These are phyloP conservation scores for Rickenella mellea DNA, from an alignment of 768 basidiomycete species.

Conservation along the genomic window DNA sequence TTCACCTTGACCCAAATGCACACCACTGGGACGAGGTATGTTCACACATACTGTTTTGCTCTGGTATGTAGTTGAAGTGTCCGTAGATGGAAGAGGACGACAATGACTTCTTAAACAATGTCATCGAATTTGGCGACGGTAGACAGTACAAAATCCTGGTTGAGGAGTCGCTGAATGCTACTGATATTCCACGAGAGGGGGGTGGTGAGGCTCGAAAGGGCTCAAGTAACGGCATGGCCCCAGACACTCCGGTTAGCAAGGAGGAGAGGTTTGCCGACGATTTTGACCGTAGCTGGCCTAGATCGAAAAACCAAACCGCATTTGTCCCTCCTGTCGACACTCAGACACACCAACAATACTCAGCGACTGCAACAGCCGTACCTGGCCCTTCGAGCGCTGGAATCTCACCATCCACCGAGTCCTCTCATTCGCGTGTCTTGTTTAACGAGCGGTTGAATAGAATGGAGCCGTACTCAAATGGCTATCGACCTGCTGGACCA, in stretches of 20 bases:
- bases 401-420: neutral
- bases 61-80: slow-evolving; percentile 5
- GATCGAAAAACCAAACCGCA: slow-evolving; percentile 31
- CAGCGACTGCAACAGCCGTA: neutral
- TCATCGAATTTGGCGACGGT: slow-evolving; percentile 95
- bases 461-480: slow-evolving; percentile 69
- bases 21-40: slow-evolving; percentile 98
- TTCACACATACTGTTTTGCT: neutral
- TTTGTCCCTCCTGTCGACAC: neutral
- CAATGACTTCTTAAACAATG: slow-evolving; percentile 78
- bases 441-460: slow-evolving; percentile 94
- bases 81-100: slow-evolving; percentile 84
- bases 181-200: slow-evolving; percentile 4
- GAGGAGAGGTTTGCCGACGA: slow-evolving; percentile 89
- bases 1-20: slow-evolving; percentile 87
- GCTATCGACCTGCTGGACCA: slow-evolving; percentile 29
- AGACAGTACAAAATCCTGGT: slow-evolving; percentile 79
- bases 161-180: neutral
- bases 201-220: no score
- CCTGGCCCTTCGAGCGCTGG: slow-evolving; percentile 4
- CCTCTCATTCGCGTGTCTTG: slow-evolving; percentile 50
- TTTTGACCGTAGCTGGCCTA: slow-evolving; percentile 96
- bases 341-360: neutral
- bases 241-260: slow-evolving; percentile 53
- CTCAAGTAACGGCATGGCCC: slow-evolving; percentile 1